Evolutionary conservation across 306 rosid species (phyloP), one percentile per base, ranked within the genome.

Genomic region (Aeschynomene evenia): DNA sequence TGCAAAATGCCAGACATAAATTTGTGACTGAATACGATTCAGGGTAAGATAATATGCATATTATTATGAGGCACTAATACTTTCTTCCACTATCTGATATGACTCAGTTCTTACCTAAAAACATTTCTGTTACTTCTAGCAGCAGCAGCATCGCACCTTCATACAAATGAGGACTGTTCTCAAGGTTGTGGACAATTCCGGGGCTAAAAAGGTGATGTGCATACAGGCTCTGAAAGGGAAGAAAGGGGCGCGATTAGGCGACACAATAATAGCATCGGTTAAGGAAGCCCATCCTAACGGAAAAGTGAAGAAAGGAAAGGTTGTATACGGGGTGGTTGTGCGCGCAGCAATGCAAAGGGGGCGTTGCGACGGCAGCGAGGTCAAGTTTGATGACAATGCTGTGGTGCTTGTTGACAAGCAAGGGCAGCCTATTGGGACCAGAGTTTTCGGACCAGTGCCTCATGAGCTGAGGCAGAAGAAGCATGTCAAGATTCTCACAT

Each of bases 211-310:
- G 83, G 96, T 93, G 73, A 93, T 88, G 98, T 93, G 96, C 84
- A 90, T 88, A 61, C 96, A 88, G 70, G 87, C 98, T 11, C 69
- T 93, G 85, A 85, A 88, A 75, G 98, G 94, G 61, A 88, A 80
- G 85, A 86, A 85, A 76, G 91, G 97, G n/a, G 97, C 98, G 42
- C 80, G 98, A 70, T 77, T 93, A 62, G 94, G 98, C 9, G 98
- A 90, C 74, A 93, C 91, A 3, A 90, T 93, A 46, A 64, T 88
- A 21, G 98, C 97, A 50, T 94, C 98, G 0, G 90, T 94, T 50
- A 94, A 84, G 77, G 98, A 94, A 74, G 96, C 97, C 5, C 96
- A 90, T 73, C 92, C 94, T 7, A 94, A 94, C 60, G 96, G 97
- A 46, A 87, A 89, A 70, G 91, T 87, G 53, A 89, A 85, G 81